Conservation (phyloP, 1,139 yeast species). For the Saccharomycopsis hybrid region DNA sequence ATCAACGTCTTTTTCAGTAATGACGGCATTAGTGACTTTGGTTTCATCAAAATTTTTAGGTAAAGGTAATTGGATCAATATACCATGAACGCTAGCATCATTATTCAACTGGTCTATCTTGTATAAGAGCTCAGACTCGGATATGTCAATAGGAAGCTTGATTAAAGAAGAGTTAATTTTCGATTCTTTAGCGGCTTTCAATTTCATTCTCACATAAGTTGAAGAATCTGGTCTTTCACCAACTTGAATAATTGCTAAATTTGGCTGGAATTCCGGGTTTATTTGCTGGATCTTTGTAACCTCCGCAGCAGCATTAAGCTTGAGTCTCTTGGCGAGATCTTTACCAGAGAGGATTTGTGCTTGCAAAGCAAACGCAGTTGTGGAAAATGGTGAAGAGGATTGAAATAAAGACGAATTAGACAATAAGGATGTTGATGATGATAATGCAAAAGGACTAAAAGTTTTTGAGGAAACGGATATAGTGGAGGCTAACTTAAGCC, state of each 20-base stretch:
- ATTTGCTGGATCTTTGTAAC: constrained; percentile 42
- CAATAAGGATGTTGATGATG: too few relatives aligned
- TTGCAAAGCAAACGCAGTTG: not conserved
- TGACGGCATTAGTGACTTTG: constrained; percentile 58
- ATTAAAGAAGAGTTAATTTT: constrained; percentile 54
- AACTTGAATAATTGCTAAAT: constrained; percentile 64
- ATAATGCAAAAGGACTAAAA: too few relatives aligned
- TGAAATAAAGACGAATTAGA: too few relatives aligned
- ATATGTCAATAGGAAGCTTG: constrained; percentile 48
- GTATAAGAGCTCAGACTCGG: constrained; percentile 50
- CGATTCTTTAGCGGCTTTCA: constrained; percentile 65
- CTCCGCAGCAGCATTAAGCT: constrained; percentile 37
- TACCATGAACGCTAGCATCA: constrained; percentile 61
- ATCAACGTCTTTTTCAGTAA: constrained; percentile 68
- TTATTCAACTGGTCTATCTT: constrained; percentile 52
- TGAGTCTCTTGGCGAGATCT: constrained; percentile 31
- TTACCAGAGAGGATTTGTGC: constrained; percentile 26
- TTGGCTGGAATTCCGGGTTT: constrained; percentile 53
- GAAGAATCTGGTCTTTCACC: constrained; percentile 74
- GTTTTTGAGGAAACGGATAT: too few relatives aligned
- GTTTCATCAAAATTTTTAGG: constrained; percentile 69
- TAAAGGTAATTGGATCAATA: constrained; percentile 66
- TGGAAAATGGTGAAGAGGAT: constrained; percentile 6
- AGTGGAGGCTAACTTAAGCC: too few relatives aligned
- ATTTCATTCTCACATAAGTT: constrained; percentile 68